Percentiles rank a stretch among this genome's conserved stretches.
Conservation (phyloP, 164 flowering plant genomes). For the Vitis rupestris region DNA sequence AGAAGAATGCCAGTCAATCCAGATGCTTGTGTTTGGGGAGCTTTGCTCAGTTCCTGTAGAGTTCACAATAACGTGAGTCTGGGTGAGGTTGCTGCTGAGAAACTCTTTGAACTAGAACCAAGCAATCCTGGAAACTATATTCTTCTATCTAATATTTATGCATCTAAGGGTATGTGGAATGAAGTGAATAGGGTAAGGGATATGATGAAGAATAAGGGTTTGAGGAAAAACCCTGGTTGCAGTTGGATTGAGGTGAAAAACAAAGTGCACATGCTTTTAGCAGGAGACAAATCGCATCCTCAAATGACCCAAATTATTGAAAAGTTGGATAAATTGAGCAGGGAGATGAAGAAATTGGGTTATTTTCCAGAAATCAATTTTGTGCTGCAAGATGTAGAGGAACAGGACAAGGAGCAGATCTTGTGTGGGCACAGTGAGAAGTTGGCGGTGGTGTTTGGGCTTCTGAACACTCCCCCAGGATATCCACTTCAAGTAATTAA, state of each 20-base stretch:
- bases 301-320: conserved; percentile 54
- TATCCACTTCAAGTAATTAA: conserved; percentile 61
- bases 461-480: conserved; percentile 59
- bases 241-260: conserved; percentile 80
- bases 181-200: conserved; percentile 54
- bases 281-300: conserved; percentile 66
- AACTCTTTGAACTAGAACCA: conserved; percentile 68
- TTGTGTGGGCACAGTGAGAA: conserved; percentile 78
- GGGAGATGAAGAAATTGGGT: conserved; percentile 68
- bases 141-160: conserved; percentile 76
- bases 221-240: conserved; percentile 77
- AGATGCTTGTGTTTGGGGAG: conserved; percentile 88
- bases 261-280: conserved; percentile 62
- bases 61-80: conserved; percentile 53
- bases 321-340: conserved; percentile 40
- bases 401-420: conserved; percentile 79
- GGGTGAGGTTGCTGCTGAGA: conserved; percentile 61
- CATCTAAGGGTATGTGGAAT: conserved; percentile 66
- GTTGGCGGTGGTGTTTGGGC: conserved; percentile 62
- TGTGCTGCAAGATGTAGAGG: conserved; percentile 78
- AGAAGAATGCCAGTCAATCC: conserved; percentile 62
- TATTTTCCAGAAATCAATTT: conserved; percentile 41
- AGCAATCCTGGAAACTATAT: conserved; percentile 73
- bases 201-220: conserved; percentile 48
- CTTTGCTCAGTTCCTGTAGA: conserved; percentile 73